Conservation (phyloP, 768 basidiomycete genomes). For the Pholiota conissans region DNA sequence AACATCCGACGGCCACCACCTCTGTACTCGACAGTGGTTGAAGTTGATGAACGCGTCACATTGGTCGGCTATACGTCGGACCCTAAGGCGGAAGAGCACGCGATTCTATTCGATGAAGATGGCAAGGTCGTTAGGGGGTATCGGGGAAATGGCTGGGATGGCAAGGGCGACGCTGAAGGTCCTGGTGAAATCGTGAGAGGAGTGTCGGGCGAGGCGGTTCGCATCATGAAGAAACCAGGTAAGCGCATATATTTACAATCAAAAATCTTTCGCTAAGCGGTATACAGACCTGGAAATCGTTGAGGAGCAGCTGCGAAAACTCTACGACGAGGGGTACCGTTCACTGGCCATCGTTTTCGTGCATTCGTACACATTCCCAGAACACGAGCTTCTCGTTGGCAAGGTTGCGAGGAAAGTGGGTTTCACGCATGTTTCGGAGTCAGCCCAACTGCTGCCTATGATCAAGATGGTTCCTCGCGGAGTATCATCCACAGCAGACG, state of each 20-base stretch:
- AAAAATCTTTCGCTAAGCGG: neutral
- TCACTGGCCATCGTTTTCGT: conserved; percentile 88
- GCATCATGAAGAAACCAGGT: conserved; percentile 78
- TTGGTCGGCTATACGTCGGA: conserved; percentile 93
- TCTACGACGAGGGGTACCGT: conserved; percentile 83
- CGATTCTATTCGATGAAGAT: conserved; percentile 71
- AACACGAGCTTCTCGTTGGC: conserved; percentile 79
- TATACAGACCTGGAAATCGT: conserved; percentile 51
- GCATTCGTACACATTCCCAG: conserved; percentile 90
- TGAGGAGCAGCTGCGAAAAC: conserved; percentile 58
- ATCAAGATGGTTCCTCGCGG: conserved; percentile 96
- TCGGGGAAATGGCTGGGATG: conserved; percentile 78
- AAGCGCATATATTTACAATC: conserved; percentile 7
- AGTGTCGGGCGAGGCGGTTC: conserved; percentile 86
- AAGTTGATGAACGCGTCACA: conserved; percentile 90
- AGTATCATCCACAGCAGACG: conserved; percentile 90
- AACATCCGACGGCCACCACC: conserved; percentile 80
- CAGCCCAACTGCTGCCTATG: conserved; percentile 86
- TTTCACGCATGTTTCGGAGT: conserved; percentile 89
- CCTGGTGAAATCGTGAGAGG: conserved; percentile 81
- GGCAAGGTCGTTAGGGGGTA: conserved; percentile 70
- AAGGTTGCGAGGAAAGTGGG: conserved; percentile 74
- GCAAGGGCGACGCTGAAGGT: conserved; percentile 67
- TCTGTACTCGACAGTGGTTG: conserved; percentile 75
- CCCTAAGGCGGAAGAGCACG: conserved; percentile 74